These are phyloP conservation scores for Oxyria digyna DNA, from an alignment of 148 eudicot species.

Conservation along the genomic window DNA sequence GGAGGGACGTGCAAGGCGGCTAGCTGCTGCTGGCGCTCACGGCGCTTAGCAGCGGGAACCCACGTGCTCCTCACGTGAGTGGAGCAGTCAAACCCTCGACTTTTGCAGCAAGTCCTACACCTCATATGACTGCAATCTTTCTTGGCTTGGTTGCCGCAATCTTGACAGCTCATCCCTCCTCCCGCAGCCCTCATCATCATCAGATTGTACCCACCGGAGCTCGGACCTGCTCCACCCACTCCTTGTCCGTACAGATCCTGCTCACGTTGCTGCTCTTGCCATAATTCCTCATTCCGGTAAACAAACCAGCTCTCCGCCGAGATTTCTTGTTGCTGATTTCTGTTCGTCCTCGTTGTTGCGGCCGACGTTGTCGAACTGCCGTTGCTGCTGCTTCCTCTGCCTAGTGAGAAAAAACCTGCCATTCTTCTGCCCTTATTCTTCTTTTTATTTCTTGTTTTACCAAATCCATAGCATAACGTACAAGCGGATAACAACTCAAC, in stretches of 20 bases:
- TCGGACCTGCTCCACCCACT: not conserved
- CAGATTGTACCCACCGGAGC: not conserved
- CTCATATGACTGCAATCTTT: conserved; percentile 59
- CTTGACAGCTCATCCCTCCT: conserved; percentile 58
- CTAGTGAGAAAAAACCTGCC: conserved; percentile 75
- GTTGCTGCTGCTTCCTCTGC: conserved; percentile 10
- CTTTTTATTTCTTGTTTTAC: not conserved
- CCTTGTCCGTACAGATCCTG: conserved; percentile 12
- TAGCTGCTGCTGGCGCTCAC: conserved; percentile 52
- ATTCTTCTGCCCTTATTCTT: conserved; percentile 15
- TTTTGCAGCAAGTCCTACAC: conserved; percentile 84
- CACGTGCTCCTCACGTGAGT: conserved; percentile 90
- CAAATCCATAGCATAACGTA: conserved; percentile 3
- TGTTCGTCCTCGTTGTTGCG: conserved; percentile 4
- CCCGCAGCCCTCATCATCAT: conserved; percentile 18
- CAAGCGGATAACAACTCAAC: not conserved
- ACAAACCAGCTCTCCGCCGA: conserved; percentile 13
- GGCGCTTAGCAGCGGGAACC: conserved; percentile 77
- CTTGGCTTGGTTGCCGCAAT: conserved; percentile 84
- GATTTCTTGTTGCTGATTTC: not conserved
- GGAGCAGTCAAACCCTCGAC: conserved; percentile 60
- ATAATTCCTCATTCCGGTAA: conserved; percentile 40
- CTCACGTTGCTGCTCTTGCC: conserved; percentile 38
- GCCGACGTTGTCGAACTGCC: not conserved
- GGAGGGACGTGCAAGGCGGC: conserved; percentile 15